Conservation (phyloP, 75 land plant genomes). For the Cunninghamia lanceolata region DNA sequence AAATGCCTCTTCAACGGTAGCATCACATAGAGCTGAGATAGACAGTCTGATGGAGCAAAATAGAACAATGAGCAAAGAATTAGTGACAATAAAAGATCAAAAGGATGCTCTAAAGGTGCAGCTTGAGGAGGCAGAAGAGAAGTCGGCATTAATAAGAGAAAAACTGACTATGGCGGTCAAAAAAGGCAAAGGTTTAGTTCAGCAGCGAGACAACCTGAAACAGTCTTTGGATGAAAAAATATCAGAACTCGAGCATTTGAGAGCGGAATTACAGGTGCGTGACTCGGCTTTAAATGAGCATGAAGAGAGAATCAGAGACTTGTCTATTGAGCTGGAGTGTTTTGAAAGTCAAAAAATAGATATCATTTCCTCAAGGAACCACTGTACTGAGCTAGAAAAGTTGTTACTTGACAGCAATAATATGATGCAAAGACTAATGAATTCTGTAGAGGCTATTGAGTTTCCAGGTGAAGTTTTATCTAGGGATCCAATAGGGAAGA, state of each 20-base stretch:
- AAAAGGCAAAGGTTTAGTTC: conserved; percentile 85
- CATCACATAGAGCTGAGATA: conserved; percentile 36
- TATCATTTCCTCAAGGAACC: conserved; percentile 24
- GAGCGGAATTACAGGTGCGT: conserved; percentile 26
- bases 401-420: conserved; percentile 28
- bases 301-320: conserved; percentile 35
- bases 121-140: conserved; percentile 71
- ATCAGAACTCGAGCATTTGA: conserved; percentile 24
- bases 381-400: conserved; percentile 30
- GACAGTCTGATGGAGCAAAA: conserved; percentile 22
- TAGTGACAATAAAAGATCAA: conserved; percentile 25
- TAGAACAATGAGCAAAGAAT: conserved; percentile 27
- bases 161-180: conserved; percentile 88
- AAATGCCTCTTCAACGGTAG: conserved; percentile 22
- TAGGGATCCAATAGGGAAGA: conserved; percentile 48
- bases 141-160: conserved; percentile 62
- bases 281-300: conserved; percentile 26
- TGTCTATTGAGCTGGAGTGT: conserved; percentile 20
- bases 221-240: conserved; percentile 49
- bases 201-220: conserved; percentile 84
- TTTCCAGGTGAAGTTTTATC: conserved; percentile 11
- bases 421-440: conserved; percentile 27
- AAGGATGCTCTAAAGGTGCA: conserved; percentile 40
- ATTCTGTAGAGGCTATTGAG: conserved; percentile 25
- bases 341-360: conserved; percentile 49